A percentile compares a stretch with the other conserved stretches of the same genome.
These are phyloP conservation scores for Claviceps quebecensis DNA, from an alignment of 2,329 filamentous ascomycete species.

Conservation along the genomic window DNA sequence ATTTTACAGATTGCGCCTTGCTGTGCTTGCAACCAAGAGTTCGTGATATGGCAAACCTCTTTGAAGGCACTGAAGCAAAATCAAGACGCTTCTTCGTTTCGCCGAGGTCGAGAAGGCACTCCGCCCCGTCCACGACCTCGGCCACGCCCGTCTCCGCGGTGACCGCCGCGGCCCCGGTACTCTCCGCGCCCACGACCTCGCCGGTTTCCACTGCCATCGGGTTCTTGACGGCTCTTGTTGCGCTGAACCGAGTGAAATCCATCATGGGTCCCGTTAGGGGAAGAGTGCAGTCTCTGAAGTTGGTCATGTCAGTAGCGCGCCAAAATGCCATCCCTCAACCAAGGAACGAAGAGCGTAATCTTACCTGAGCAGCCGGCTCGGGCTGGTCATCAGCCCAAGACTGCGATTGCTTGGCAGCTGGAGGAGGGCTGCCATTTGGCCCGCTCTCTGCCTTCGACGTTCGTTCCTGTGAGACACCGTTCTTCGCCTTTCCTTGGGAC, in stretches of 20 bases:
- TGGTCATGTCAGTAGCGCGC: not conserved
- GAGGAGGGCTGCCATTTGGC: slow-evolving; percentile 44
- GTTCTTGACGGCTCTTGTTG: slow-evolving; percentile 40
- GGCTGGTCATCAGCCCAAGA: slow-evolving; percentile 77
- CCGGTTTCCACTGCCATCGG: slow-evolving; percentile 29
- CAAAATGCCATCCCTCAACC: not conserved
- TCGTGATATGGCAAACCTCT: not conserved
- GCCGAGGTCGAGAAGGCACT: slow-evolving; percentile 21
- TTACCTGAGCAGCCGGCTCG: slow-evolving; percentile 32
- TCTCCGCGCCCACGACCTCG: slow-evolving; percentile 34
- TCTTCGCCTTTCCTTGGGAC: slow-evolving; percentile 47
- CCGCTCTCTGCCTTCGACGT: slow-evolving; percentile 61
- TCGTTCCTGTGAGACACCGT: slow-evolving; percentile 51
- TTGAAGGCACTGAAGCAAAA: not conserved
- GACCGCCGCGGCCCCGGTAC: slow-evolving; percentile 37
- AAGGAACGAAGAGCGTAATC: slow-evolving; percentile 8
- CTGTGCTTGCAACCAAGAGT: not conserved
- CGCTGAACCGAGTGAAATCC: slow-evolving; percentile 62
- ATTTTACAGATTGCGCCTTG: slow-evolving; percentile 20
- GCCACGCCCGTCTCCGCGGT: slow-evolving; percentile 32
- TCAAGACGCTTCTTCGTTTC: slow-evolving; percentile 22
- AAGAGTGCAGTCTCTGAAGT: slow-evolving; percentile 18
- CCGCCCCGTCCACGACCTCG: slow-evolving; percentile 26
- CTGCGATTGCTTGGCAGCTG: slow-evolving; percentile 34
- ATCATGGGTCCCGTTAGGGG: slow-evolving; percentile 35